A percentile compares a stretch with the other conserved stretches of the same genome.
phyloP scores from a whole-genome alignment of 176 grass and related monocot species.

The Juncus effusus region DNA sequence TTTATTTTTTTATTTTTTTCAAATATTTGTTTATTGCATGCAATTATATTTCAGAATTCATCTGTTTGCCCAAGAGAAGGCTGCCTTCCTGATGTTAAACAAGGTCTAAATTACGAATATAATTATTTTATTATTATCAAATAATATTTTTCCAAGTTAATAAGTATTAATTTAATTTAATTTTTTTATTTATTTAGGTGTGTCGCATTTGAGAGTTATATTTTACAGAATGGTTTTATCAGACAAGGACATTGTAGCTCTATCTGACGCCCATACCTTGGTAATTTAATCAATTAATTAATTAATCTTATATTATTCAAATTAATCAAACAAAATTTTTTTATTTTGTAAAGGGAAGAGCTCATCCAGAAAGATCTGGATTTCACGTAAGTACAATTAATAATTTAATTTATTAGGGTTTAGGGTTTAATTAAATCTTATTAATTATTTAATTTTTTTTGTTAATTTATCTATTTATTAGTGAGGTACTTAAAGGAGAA shows the following conservation, averaged over 20 bases:
- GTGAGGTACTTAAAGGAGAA: constrained; percentile 52
- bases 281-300: constrained; percentile 17
- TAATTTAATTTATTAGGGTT: neutral
- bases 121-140: neutral
- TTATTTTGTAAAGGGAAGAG: no score
- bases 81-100: constrained; percentile 52
- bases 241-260: constrained; percentile 74
- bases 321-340: no score
- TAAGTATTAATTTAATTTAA: neutral
- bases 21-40: neutral
- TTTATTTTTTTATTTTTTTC: neutral
- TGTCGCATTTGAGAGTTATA: constrained; percentile 49
- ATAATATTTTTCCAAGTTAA: neutral
- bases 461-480: constrained; percentile 7
- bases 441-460: neutral
- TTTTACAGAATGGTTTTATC: constrained; percentile 69
- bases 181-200: constrained; percentile 26
- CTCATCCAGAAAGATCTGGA: no score
- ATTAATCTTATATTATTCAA: neutral
- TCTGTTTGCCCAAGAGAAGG: constrained; percentile 41
- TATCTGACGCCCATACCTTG: constrained; percentile 70
- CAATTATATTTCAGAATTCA: constrained; percentile 37
- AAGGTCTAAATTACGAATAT: constrained; percentile 33
- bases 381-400: constrained; percentile 58
- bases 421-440: neutral